These are phyloP conservation scores for Aspergillus sclerotialis DNA, from an alignment of 2,329 filamentous ascomycete species.

Conservation along the genomic window DNA sequence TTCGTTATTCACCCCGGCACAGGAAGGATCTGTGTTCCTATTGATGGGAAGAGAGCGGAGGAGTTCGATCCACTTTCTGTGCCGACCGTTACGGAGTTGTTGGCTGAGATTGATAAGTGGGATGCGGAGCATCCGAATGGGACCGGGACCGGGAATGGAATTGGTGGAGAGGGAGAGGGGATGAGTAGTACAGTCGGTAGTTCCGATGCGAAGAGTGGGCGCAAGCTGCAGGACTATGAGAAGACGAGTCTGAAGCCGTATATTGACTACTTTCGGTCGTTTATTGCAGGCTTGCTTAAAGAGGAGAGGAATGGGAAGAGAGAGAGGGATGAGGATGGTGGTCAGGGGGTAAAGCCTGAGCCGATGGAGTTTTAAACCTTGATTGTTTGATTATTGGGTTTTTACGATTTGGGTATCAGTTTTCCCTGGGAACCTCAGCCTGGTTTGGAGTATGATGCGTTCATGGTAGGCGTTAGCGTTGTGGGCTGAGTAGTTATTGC, in stretches of 20 bases:
- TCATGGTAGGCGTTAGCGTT: too few species aligned
- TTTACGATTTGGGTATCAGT: neutral
- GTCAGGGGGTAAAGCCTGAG: slow-evolving; percentile 34
- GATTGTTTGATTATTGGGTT: neutral
- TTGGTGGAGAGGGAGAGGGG: slow-evolving; percentile 38
- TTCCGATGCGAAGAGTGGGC: slow-evolving; percentile 26
- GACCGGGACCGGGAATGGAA: slow-evolving; percentile 21
- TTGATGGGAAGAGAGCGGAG: slow-evolving; percentile 67
- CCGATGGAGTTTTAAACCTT: slow-evolving; percentile 58
- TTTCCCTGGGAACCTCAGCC: too few species aligned
- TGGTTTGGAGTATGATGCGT: too few species aligned
- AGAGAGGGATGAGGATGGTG: slow-evolving; percentile 43
- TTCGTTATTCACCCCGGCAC: slow-evolving; percentile 96
- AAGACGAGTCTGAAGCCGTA: slow-evolving; percentile 94
- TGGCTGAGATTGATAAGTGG: slow-evolving; percentile 83
- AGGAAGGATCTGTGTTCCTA: slow-evolving; percentile 89
- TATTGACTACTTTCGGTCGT: slow-evolving; percentile 78
- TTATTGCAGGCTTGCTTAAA: slow-evolving; percentile 71
- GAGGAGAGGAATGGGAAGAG: slow-evolving; percentile 56
- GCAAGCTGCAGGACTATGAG: slow-evolving; percentile 75
- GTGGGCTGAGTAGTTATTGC: too few species aligned
- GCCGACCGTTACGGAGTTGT: slow-evolving; percentile 77
- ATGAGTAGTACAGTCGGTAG: slow-evolving; percentile 24
- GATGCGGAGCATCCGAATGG: slow-evolving; percentile 33
- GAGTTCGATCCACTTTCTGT: slow-evolving; percentile 81